Evolutionary conservation across 2,329 filamentous ascomycete species (phyloP).

Genomic region (Harringtonia aguacate): DNA sequence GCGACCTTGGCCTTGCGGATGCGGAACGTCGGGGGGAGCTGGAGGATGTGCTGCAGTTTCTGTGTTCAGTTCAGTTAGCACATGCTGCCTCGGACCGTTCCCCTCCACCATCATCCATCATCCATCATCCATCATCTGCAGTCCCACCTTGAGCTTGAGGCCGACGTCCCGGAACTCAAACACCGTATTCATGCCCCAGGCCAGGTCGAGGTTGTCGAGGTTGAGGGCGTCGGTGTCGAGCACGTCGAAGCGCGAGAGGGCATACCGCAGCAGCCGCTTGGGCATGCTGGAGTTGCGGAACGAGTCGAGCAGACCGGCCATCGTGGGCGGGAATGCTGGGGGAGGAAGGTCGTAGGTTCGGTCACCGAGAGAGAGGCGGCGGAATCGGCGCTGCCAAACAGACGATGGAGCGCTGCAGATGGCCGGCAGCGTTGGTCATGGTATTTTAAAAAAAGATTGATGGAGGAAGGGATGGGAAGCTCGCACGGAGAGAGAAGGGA

Average conservation of each 20-base stretch:
- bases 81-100: too few relatives aligned
- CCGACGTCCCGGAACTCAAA: constrained; percentile 83
- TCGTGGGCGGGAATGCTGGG: constrained; percentile 23
- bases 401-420: constrained; percentile 6
- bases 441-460: constrained; percentile 1
- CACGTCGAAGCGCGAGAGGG: constrained; percentile 70
- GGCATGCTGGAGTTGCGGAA: constrained; percentile 64
- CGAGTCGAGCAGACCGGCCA: constrained; percentile 63
- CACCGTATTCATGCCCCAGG: constrained; percentile 68
- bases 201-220: constrained; percentile 75
- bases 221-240: constrained; percentile 82
- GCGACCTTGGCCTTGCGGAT: constrained; percentile 66
- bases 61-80: too few relatives aligned
- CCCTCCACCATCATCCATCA: too few relatives aligned
- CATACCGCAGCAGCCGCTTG: constrained; percentile 82
- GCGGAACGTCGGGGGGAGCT: constrained; percentile 61
- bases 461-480: neutral
- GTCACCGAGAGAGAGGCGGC: constrained; percentile 8
- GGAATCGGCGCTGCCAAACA: constrained; percentile 2
- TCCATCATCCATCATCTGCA: too few relatives aligned
- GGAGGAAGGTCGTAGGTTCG: neutral
- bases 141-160: constrained; percentile 60
- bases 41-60: constrained; percentile 69
- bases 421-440: constrained; percentile 10
- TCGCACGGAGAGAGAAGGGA: too few relatives aligned